Evolutionary conservation across 1,284 basidiomycete species (phyloP), one percentile per base, ranked within the genome.

Genomic region (Tranzscheliella williamsii): DNA sequence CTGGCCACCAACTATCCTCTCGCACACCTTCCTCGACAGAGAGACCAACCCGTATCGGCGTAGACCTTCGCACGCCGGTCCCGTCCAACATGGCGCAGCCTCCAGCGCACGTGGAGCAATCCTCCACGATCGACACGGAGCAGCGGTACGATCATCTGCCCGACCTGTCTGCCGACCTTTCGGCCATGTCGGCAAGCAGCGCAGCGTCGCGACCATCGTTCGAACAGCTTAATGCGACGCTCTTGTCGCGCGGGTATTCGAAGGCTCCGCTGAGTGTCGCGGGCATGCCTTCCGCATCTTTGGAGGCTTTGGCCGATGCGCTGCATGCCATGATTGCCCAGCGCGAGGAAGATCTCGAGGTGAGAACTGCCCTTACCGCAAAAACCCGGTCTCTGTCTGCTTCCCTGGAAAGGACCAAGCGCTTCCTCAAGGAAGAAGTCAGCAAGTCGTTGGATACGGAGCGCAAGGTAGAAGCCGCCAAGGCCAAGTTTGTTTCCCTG

Each of bases 311-410:
- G 2, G 38, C 62, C 20, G 61, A 70, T 26, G 58, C 61, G 13
- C 35, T 70, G 8, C 58, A 70, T 30, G 49, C 64, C 22, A 52
- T 70, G 46, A 60, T 70, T 15, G 49, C 62, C 5, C 68, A 70
- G 38, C 43, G 68, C 27, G 61, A 68, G 29, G 45, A 70, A 16
- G 68, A 70, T 22, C 50, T 66, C 24, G 62, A 69, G 27, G 49
- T 70, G 7, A 51, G 68, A 22, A 67, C 64, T 11, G 53, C 54
- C n/a, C 44, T 70, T 16, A 53, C 56, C 21, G 63, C 62, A 27
- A 50, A 60, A 32, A 67, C 49, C 17, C 55, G 66, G 18, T 50
- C 46, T 1, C 51, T 67, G 5, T 51, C 43, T 7, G 50, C 50
- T 13, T 56, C 50, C 2, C 16, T 69, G 33, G 66, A 70, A 30